Evolutionary conservation across 139 green algal species (phyloP).

Genomic region (Zygnema circumcarinatum): DNA sequence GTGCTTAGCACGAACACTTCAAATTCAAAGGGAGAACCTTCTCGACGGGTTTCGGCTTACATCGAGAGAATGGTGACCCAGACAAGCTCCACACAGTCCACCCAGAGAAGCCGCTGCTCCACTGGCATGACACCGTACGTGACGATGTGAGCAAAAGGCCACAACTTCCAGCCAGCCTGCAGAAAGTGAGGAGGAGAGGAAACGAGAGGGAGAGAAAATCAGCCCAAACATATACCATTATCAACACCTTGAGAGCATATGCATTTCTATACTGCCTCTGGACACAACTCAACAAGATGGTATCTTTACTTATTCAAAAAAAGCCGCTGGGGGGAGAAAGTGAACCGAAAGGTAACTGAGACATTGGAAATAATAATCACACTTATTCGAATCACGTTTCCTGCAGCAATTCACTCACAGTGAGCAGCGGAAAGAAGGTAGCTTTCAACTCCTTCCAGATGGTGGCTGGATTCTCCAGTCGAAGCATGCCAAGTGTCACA

Average conservation of each 20-base stretch:
- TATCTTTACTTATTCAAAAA: too few species aligned
- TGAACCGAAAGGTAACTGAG: too few species aligned
- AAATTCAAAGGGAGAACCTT: not conserved
- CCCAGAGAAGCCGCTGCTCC: slow-evolving; percentile 69
- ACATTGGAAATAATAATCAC: too few species aligned
- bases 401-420: slow-evolving; percentile 14
- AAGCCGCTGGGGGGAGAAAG: too few species aligned
- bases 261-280: too few species aligned
- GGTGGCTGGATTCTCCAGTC: slow-evolving; percentile 25
- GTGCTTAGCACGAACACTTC: too few species aligned
- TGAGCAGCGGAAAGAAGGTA: slow-evolving; percentile 49
- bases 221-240: too few species aligned
- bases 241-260: too few species aligned
- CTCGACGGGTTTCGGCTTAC: slow-evolving; percentile 7
- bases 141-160: slow-evolving; percentile 67
- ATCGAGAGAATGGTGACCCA: slow-evolving; percentile 62
- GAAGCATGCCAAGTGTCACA: slow-evolving; percentile 28
- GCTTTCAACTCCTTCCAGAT: slow-evolving; percentile 39
- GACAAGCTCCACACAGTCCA: slow-evolving; percentile 66
- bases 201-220: not conserved
- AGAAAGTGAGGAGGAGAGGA: not conserved
- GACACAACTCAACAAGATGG: too few species aligned
- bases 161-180: slow-evolving; percentile 69
- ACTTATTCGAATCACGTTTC: too few species aligned
- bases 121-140: slow-evolving; percentile 67